Percentiles rank a stretch among this genome's conserved stretches.
Evolutionary conservation across 2,329 filamentous ascomycete genomes (phyloP).

Genomic region (Nemania sp.): DNA sequence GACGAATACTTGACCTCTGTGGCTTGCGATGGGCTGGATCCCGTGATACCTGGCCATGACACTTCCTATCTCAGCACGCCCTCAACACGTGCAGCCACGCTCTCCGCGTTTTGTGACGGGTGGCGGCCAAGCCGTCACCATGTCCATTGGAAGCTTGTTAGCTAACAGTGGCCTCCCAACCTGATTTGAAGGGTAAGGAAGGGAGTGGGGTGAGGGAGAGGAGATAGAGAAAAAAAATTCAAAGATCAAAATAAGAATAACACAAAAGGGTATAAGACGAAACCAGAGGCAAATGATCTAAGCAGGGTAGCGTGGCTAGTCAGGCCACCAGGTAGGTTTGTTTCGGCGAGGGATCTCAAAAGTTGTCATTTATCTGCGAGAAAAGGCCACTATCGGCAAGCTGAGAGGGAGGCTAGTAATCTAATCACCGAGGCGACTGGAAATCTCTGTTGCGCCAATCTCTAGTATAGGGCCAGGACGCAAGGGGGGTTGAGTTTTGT

Average conservation of each 20-base stretch:
- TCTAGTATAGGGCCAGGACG: too few relatives aligned
- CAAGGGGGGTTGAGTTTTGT: too few relatives aligned
- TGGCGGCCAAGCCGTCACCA: not conserved
- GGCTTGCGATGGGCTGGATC: conserved; percentile 23
- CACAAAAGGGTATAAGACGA: too few relatives aligned
- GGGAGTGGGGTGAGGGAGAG: not conserved
- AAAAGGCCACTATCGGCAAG: not conserved
- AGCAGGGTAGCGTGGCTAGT: not conserved
- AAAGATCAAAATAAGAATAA: not conserved
- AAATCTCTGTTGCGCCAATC: too few relatives aligned
- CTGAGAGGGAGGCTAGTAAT: not conserved
- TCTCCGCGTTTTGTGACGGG: conserved; percentile 9
- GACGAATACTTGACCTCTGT: conserved; percentile 17
- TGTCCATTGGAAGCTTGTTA: not conserved
- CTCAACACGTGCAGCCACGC: conserved; percentile 25
- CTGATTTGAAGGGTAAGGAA: not conserved
- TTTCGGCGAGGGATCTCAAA: not conserved
- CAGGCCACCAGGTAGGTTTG: not conserved
- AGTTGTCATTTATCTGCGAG: not conserved
- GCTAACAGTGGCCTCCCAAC: not conserved
- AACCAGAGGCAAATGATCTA: too few relatives aligned
- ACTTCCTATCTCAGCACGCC: conserved; percentile 7
- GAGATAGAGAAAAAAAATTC: not conserved
- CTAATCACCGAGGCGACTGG: not conserved
- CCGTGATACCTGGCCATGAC: conserved; percentile 4